Evolutionary conservation across 2,329 filamentous ascomycete genomes (phyloP), one percentile per base, ranked within the genome.

Genomic region (Hypoxylon sp.): DNA sequence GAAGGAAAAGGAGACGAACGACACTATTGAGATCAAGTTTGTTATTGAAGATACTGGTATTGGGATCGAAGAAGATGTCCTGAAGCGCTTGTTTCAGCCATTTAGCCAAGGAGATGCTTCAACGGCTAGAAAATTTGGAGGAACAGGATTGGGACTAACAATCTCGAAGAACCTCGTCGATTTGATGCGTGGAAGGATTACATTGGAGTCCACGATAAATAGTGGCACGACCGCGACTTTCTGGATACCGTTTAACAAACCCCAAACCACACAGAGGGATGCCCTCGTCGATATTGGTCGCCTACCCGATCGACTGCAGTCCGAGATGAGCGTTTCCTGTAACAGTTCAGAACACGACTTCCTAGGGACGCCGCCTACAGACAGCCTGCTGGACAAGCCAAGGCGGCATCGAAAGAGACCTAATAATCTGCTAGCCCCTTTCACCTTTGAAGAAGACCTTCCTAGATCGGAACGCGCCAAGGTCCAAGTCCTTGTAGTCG

Each of bases 41-140:
- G 85, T 85, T 0, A 85, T 96, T 4, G 87, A 91, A 75, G 92
- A 96, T 70, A 92, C 90, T 0, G 92, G 92, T 0, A 93, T 95
- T 52, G 92, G 92, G 2, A 94, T 95, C 30, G 90, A 93, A 68
- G 89, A 93, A 49, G 89, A 92, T 59, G 90, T 93, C 4, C 85
- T 88, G 16, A 89, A 88, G 72, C 85, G 85, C 36, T 81, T 95
- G 0, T 96, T 95, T 78, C 89, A 90, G 68, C 92, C 92, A 0
- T 96, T 95, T 76, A 92, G 89, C 65, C 92, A 96, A 76, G 92
- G 91, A 3, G 92, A 95, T 73, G 88, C 91, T 0, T 93, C 91
- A 2, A 94, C 92, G 0, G 91, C 91, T 16, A 83, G 91, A 55
- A 85, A 88, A n/a, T 94, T 93, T 75, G 91, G 91, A 38, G 92